A percentile compares a stretch with the other conserved stretches of the same genome.
Conservation (phyloP, 805 yeast species). For the Kazachstania psychrophila region DNA sequence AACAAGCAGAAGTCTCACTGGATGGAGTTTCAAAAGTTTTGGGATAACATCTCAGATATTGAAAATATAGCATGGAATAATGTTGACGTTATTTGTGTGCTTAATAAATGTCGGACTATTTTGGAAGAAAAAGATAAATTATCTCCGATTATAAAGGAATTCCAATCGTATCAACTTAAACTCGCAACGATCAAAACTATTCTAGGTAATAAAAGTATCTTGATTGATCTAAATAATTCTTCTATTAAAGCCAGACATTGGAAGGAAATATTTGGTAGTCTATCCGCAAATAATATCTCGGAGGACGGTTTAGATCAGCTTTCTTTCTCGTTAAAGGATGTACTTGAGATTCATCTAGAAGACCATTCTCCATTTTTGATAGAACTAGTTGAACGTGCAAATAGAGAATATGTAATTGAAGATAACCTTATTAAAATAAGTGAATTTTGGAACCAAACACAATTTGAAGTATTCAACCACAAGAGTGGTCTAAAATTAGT, state of each 20-base stretch:
- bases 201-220: neutral
- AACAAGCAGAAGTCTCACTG: slow-evolving; percentile 1
- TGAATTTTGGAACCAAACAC: slow-evolving; percentile 44
- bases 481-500: slow-evolving; percentile 46
- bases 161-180: neutral
- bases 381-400: slow-evolving; percentile 56
- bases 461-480: slow-evolving; percentile 47
- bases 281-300: slow-evolving; percentile 14
- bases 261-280: slow-evolving; percentile 36
- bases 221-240: slow-evolving; percentile 37
- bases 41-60: slow-evolving; percentile 4
- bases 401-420: slow-evolving; percentile 61
- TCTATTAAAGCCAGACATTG: slow-evolving; percentile 62
- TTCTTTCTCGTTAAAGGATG: slow-evolving; percentile 42
- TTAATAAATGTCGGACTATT: neutral
- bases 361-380: slow-evolving; percentile 38
- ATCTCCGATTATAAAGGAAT: neutral
- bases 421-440: slow-evolving; percentile 43
- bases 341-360: slow-evolving; percentile 48
- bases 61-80: slow-evolving; percentile 9
- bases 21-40: slow-evolving; percentile 1
- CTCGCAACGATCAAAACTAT: neutral
- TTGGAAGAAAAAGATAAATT: neutral
- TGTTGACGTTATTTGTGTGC: neutral
- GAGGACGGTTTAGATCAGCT: slow-evolving; percentile 15